Evolutionary conservation across 495 filamentous ascomycete genomes (phyloP).

Genomic region (Penicillium mononematosum): DNA sequence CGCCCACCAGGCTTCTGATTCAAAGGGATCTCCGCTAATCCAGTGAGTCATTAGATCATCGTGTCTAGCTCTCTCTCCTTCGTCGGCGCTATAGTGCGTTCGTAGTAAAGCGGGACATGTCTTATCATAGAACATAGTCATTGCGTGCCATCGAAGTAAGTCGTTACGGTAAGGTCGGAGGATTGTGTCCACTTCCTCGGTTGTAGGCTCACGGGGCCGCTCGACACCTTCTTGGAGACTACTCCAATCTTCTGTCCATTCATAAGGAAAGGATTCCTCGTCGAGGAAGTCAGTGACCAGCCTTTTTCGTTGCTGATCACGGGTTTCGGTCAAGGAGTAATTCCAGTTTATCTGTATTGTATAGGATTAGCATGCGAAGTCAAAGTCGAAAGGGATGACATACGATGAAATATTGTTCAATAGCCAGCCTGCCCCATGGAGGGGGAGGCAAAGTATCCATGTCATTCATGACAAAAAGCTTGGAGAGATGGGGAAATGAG

Average conservation of each 20-base stretch:
- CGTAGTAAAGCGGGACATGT: constrained; percentile 9
- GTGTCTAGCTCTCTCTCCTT: constrained; percentile 1
- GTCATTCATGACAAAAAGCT: background rate
- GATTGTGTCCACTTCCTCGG: constrained; percentile 6
- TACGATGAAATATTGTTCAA: constrained; percentile 11
- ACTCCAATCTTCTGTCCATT: background rate
- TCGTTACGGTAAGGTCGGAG: constrained; percentile 7
- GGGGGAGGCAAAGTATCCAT: background rate
- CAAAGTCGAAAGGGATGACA: background rate
- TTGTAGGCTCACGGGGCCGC: background rate
- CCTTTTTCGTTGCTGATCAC: constrained; percentile 4
- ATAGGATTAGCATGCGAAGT: background rate
- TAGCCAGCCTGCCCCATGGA: constrained; percentile 4
- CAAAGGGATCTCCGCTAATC: background rate
- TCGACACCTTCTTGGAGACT: background rate
- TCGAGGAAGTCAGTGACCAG: constrained; percentile 4
- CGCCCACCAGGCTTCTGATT: constrained; percentile 9
- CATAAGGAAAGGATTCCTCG: background rate
- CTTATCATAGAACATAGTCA: background rate
- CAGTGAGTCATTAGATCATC: constrained; percentile 8
- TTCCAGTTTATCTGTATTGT: constrained; percentile 7
- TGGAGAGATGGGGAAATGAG: too few relatives aligned
- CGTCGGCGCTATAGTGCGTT: constrained; percentile 7
- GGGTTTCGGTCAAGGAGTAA: constrained; percentile 4
- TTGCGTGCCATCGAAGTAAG: constrained; percentile 2